Evolutionary conservation across 208 protist species (phyloP).

Genomic region (Crithidia brevicula): DNA sequence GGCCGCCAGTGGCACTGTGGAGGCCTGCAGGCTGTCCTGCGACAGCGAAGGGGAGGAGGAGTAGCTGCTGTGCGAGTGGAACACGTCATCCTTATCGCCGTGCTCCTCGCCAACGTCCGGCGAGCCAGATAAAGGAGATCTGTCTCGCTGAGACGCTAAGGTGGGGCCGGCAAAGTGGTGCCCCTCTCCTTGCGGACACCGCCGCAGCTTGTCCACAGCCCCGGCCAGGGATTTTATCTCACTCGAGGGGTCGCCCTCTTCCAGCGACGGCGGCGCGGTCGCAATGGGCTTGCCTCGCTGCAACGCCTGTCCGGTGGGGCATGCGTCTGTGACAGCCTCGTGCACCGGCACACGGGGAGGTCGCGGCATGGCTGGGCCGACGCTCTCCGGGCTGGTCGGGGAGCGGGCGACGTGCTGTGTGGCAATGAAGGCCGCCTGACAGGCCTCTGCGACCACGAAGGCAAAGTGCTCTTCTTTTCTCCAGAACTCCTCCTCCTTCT

Average conservation of each 20-base stretch:
- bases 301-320: too few species aligned
- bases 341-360: background rate
- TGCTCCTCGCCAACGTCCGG: background rate
- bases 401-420: background rate
- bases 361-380: background rate
- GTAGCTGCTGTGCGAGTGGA: background rate
- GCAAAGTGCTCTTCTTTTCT: background rate
- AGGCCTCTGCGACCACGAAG: constrained; percentile 8
- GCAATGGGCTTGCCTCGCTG: background rate
- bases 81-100: background rate
- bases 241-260: too few species aligned
- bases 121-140: background rate
- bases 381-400: background rate
- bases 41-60: background rate
- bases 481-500: background rate
- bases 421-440: background rate
- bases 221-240: too few species aligned
- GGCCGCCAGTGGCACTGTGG: background rate
- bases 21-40: constrained; percentile 1
- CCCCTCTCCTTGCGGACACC: too few species aligned
- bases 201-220: too few species aligned
- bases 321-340: background rate
- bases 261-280: background rate
- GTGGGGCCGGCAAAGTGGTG: background rate
- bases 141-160: background rate